Evolutionary conservation across 106 monocot species (phyloP).

Genomic region (Alisma plantagoaquatica): DNA sequence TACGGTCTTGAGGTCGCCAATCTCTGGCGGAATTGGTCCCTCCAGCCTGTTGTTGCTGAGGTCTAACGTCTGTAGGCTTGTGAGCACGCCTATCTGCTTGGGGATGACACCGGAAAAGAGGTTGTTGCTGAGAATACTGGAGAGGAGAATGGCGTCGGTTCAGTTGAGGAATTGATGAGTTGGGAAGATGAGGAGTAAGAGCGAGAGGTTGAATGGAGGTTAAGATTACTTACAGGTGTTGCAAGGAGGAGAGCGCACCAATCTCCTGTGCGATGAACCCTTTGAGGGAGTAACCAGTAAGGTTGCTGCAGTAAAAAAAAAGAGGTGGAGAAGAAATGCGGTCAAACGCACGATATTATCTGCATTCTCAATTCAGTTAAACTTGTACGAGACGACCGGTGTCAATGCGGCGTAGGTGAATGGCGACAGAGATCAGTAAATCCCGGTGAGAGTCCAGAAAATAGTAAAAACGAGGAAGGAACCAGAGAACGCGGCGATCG

Average conservation of each 20-base stretch:
- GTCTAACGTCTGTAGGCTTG: conserved; percentile 15
- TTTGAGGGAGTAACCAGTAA: conserved; percentile 69
- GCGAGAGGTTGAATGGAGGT: too few species aligned
- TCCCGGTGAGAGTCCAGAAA: not conserved
- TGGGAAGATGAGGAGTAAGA: not conserved
- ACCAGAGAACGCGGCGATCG: not conserved
- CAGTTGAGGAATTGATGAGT: not conserved
- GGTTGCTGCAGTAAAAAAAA: conserved; percentile 31
- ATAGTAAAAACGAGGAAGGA: not conserved
- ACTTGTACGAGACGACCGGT: not conserved
- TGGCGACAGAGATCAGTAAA: too few species aligned
- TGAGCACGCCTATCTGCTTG: conserved; percentile 54
- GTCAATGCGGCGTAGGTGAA: too few species aligned
- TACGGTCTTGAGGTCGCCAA: conserved; percentile 16
- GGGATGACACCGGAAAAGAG: conserved; percentile 62
- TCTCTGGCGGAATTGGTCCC: conserved; percentile 21
- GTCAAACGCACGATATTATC: not conserved
- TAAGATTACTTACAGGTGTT: conserved; percentile 82
- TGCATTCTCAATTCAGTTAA: not conserved
- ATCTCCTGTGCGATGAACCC: conserved; percentile 67
- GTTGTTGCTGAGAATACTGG: conserved; percentile 56
- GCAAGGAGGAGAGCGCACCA: conserved; percentile 40
- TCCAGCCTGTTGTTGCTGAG: conserved; percentile 18
- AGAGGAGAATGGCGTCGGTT: not conserved
- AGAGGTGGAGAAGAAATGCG: not conserved